Base-by-base conservation (phyloP, 805 yeast species). In the Tetrapisispora taiwanensis region DNA sequence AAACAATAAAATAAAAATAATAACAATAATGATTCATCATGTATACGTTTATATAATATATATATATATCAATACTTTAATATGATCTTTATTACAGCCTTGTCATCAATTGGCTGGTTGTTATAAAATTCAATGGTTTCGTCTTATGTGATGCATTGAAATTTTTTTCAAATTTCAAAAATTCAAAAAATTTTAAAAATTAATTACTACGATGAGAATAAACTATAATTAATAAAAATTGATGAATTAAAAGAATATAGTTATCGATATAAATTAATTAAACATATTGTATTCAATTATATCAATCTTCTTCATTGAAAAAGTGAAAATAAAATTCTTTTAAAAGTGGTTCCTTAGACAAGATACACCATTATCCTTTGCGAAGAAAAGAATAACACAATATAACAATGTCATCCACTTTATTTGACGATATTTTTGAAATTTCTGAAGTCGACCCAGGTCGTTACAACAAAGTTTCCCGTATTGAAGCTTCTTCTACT, bases 401-500 rank as follows among this genome's bases (percentile, higher is more conserved):
- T 7, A 7, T 28, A 4, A 17, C 26, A 7, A 77, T 79, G 86
- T 75, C 84, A 31, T 63, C 83, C 59, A 82, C 90, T 31, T 75
- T 92, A 52, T 92, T 92, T 64, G 97, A 92, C 66, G 97, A 90
- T 67, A 80, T 89, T 60, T 92, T 90, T 70, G 78, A 78, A 50
- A 80, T 92, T 56, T 80, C 83, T 49, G 79, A 89, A 36, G 81
- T 85, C 40, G 97, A 90, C 60, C 67, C 81, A 30, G 95, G 86
- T 39, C 79, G 95, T 61, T 90, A 90, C 71, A 94, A 87, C 73
- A 86, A 84, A 60, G 96, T 90, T 15, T 72, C 86, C 19, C 84
- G 98, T 58, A 76, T 90, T 55, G 84, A 84, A 55, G 97, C 92
- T 17, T 79, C 79, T 51, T 86, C 96, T 22, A 82, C 89, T 37